These are phyloP conservation scores for Chaetomium sp. DNA, from an alignment of 2,329 filamentous ascomycete genomes.

Conservation along the genomic window DNA sequence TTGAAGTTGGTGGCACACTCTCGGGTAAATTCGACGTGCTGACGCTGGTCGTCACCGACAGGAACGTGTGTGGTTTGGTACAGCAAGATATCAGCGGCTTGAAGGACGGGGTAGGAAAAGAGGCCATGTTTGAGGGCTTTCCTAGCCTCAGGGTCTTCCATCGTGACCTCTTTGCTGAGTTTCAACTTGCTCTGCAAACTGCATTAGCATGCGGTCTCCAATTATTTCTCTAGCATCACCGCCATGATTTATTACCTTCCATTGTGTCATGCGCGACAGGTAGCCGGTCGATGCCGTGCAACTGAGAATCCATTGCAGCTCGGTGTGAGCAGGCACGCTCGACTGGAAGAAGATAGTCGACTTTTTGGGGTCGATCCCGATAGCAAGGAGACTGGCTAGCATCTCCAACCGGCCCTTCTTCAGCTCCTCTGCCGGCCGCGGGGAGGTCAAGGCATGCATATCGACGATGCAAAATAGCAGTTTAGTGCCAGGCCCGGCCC, in stretches of 20 bases:
- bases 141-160: slow-evolving; percentile 53
- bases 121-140: slow-evolving; percentile 72
- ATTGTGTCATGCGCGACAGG: slow-evolving; percentile 97
- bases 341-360: slow-evolving; percentile 80
- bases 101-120: slow-evolving; percentile 92
- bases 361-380: slow-evolving; percentile 73
- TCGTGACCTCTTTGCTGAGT: slow-evolving; percentile 50
- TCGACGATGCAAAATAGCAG: slow-evolving; percentile 87
- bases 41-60: slow-evolving; percentile 89
- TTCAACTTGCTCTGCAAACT: slow-evolving; percentile 62
- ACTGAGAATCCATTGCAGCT: slow-evolving; percentile 95
- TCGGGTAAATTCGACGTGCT: slow-evolving; percentile 89
- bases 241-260: slow-evolving; percentile 61
- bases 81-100: slow-evolving; percentile 88
- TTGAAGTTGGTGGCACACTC: slow-evolving; percentile 87
- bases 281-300: slow-evolving; percentile 90
- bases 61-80: slow-evolving; percentile 91
- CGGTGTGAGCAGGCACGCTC: slow-evolving; percentile 68
- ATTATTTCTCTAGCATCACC: too few species aligned
- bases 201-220: neutral
- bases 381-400: slow-evolving; percentile 72
- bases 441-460: slow-evolving; percentile 82
- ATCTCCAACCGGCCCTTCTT: slow-evolving; percentile 63
- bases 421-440: slow-evolving; percentile 58
- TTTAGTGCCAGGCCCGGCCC: slow-evolving; percentile 47